Evolutionary conservation across 2,329 filamentous ascomycete species (phyloP).

Genomic region (Neofusicoccum ribis): DNA sequence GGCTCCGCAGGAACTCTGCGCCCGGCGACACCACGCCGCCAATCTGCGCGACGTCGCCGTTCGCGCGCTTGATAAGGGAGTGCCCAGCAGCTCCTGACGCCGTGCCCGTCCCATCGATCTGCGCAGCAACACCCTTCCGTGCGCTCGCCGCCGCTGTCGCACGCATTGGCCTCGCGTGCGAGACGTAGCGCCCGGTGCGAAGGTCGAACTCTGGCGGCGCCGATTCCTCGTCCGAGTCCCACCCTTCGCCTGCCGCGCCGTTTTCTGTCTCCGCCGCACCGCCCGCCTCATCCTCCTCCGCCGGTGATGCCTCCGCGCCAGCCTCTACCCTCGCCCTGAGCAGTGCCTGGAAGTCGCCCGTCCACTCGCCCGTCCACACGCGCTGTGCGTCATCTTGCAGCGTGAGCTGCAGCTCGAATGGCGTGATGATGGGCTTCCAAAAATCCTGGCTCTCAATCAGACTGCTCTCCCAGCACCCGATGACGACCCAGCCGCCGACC

Average conservation of each 20-base stretch:
- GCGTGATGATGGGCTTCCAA: conserved; percentile 88
- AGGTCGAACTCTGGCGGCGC: conserved; percentile 87
- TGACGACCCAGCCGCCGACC: conserved; percentile 93
- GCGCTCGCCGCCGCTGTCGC: conserved; percentile 28
- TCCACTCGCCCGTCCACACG: conserved; percentile 87
- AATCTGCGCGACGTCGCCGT: conserved; percentile 74
- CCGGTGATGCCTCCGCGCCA: conserved; percentile 22
- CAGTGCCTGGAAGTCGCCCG: conserved; percentile 77
- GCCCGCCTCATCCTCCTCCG: conserved; percentile 33
- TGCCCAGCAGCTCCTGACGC: conserved; percentile 2
- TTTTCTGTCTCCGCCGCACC: conserved; percentile 22
- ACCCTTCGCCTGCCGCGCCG: conserved; percentile 46
- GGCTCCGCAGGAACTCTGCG: conserved; percentile 78
- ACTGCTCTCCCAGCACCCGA: conserved; percentile 97
- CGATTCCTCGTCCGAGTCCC: conserved; percentile 69
- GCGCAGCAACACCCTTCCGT: conserved; percentile 6
- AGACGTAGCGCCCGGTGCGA: conserved; percentile 80
- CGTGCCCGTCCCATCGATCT: neutral
- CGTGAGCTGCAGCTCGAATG: conserved; percentile 83
- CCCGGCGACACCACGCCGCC: conserved; percentile 88
- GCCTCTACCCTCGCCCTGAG: conserved; percentile 42
- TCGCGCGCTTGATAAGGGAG: conserved; percentile 64
- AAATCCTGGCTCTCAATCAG: conserved; percentile 87
- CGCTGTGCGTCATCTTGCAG: conserved; percentile 73
- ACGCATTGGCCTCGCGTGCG: conserved; percentile 71